Base-by-base conservation (phyloP, 75 land plant species). In the Cunninghamia lanceolata region DNA sequence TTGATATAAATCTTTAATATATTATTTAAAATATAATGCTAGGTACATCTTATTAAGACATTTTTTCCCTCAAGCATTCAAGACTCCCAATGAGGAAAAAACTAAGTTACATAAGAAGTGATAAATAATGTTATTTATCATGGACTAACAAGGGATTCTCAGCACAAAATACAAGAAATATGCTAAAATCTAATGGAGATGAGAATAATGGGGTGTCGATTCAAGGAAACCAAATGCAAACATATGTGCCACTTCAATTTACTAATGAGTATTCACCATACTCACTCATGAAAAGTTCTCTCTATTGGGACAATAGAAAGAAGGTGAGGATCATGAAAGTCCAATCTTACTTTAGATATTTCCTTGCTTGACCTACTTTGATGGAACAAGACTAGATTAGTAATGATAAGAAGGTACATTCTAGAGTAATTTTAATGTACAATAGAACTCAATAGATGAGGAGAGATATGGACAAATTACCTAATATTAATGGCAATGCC, bases 291-390 rank as follows among this genome's bases (percentile, higher is more conserved):
- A 90, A 35, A 86, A 86, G 82, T 84, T 3, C 92, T 90, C 50
- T 95, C 92, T 8, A 94, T 91, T 75, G 97, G 91, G 79, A 95
- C 93, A 92, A 94, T 90, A 34, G 96, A 88, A 36, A 96, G 89
- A 6, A 93, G 50, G 13, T 90, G 93, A 35, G 95, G 91, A 89
- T 92, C 93, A 66, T 83, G 88, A 7, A 91, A 42, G 83, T 93
- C 89, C 42, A 89, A 77, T 52, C 93, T 85, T 76, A 42, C 79
- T 76, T 76, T 42, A 11, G 93, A 83, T 28, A 95, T 92, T 42
- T 92, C 93, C 96, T 95, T 94, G 32, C 89, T 89, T 52, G 92
- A 91, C 89, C 96, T 93, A 89, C 50, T 63, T 47, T 34, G 59
- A 81, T 8, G 15, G 19, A 47, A 9, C 80, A 39, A 59, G 19